phyloP scores from a whole-genome alignment of 2,329 filamentous ascomycete genomes.

The Botryosphaeria agaves region DNA sequence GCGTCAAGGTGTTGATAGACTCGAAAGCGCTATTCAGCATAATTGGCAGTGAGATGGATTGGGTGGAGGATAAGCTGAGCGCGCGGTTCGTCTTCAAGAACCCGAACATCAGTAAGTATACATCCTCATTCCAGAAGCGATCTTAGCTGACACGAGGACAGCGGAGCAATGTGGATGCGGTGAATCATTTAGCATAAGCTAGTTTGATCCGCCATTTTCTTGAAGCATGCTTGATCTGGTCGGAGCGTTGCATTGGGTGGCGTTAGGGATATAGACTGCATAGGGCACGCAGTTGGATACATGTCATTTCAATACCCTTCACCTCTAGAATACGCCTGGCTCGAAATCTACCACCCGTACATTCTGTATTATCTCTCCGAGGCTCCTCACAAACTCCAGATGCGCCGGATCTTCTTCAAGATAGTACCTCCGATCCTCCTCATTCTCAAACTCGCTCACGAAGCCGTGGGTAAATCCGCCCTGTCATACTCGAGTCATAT shows the following conservation, averaged over 20 bases:
- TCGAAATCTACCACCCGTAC: conserved; percentile 44
- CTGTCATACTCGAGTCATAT: conserved; percentile 15
- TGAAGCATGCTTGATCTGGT: too few species aligned
- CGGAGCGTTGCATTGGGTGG: conserved; percentile 14
- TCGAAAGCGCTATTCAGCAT: conserved; percentile 97
- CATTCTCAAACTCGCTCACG: conserved; percentile 46
- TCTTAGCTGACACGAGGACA: conserved; percentile 22
- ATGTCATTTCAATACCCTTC: background rate
- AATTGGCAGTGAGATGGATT: conserved; percentile 98
- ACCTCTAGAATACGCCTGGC: conserved; percentile 28
- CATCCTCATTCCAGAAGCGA: background rate
- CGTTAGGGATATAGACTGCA: background rate
- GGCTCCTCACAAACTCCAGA: conserved; percentile 36
- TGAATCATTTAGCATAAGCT: conserved; percentile 63
- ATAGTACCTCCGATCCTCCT: conserved; percentile 52
- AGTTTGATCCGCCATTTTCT: too few species aligned
- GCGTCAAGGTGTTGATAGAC: conserved; percentile 88
- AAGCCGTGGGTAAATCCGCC: conserved; percentile 52
- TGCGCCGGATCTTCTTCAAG: conserved; percentile 47
- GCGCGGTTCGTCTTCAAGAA: conserved; percentile 89
- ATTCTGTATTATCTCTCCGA: conserved; percentile 32
- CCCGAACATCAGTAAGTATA: conserved; percentile 84
- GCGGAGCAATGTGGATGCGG: conserved; percentile 94
- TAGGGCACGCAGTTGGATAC: background rate
- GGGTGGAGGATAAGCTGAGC: conserved; percentile 89